phyloP scores from a whole-genome alignment of 495 filamentous ascomycete species.

The Daldinia childiae region DNA sequence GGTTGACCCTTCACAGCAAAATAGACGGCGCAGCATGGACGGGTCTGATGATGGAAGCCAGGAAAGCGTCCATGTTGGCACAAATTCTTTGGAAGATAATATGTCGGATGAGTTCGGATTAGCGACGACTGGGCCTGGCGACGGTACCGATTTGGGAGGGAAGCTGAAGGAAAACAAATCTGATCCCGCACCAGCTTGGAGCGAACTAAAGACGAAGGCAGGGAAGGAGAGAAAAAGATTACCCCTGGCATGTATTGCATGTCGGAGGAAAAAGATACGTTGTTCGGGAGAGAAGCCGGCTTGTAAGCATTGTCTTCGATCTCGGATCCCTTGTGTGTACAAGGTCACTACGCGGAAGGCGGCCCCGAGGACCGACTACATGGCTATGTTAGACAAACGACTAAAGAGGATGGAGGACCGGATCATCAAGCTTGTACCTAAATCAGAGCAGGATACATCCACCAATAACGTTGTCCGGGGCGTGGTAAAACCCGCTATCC shows the following conservation, averaged over 20 bases:
- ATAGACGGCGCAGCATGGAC: constrained; percentile 50
- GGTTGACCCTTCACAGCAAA: constrained; percentile 31
- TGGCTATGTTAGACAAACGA: constrained; percentile 97
- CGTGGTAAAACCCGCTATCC: constrained; percentile 82
- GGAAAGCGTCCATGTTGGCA: constrained; percentile 55
- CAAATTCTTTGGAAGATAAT: constrained; percentile 58
- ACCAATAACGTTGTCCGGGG: constrained; percentile 49
- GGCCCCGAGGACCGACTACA: constrained; percentile 96
- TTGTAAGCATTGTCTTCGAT: constrained; percentile 94
- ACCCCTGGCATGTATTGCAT: constrained; percentile 95
- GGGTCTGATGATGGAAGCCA: constrained; percentile 60
- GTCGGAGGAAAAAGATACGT: constrained; percentile 95
- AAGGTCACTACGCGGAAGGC: constrained; percentile 95
- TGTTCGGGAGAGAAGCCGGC: constrained; percentile 98
- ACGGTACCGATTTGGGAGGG: constrained; percentile 61
- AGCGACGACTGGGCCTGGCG: constrained; percentile 52
- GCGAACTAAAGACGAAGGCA: constrained; percentile 95
- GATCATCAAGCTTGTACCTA: constrained; percentile 94
- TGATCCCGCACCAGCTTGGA: constrained; percentile 79
- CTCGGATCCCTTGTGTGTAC: constrained; percentile 97
- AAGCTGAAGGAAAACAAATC: constrained; percentile 66
- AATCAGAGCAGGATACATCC: constrained; percentile 72
- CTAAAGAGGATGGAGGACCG: constrained; percentile 96
- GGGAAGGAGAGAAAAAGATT: constrained; percentile 95
- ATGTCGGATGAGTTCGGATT: constrained; percentile 65